phyloP scores from a whole-genome alignment of 495 filamentous ascomycete species.

The Darksidea phi region DNA sequence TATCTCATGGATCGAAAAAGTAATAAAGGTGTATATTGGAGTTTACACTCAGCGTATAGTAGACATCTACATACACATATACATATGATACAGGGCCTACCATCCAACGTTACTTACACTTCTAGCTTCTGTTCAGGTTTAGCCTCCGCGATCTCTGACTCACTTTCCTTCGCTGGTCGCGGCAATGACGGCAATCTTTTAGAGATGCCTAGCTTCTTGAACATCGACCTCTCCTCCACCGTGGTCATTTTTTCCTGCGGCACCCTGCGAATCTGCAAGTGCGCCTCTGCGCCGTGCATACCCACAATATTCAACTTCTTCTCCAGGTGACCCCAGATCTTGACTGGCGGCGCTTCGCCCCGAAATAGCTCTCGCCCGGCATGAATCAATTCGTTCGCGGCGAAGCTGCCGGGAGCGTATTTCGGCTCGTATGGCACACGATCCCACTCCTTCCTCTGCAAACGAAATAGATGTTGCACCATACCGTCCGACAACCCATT shows the following conservation, averaged over 20 bases:
- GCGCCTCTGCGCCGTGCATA: constrained; percentile 20
- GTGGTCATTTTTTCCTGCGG: background rate
- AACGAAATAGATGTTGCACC: constrained; percentile 23
- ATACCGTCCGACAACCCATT: constrained; percentile 24
- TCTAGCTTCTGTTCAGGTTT: too few species aligned
- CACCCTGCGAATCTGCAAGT: background rate
- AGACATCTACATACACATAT: background rate
- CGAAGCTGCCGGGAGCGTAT: constrained; percentile 13
- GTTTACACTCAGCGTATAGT: background rate
- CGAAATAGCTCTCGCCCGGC: constrained; percentile 18
- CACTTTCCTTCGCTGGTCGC: too few species aligned
- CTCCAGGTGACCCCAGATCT: constrained; percentile 6
- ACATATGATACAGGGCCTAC: constrained; percentile 20
- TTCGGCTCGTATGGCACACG: constrained; percentile 22
- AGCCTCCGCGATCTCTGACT: too few species aligned
- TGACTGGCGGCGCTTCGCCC: constrained; percentile 15
- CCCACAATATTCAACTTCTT: constrained; percentile 11
- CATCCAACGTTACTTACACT: too few species aligned
- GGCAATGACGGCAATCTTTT: too few species aligned
- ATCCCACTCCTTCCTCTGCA: constrained; percentile 32
- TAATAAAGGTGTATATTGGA: background rate
- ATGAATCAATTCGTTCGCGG: constrained; percentile 14
- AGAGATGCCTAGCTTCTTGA: too few species aligned
- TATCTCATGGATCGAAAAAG: too few species aligned
- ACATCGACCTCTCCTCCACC: too few species aligned